Evolutionary conservation across 805 yeast species (phyloP).

Genomic region (Nakazawaea ishiwadae): DNA sequence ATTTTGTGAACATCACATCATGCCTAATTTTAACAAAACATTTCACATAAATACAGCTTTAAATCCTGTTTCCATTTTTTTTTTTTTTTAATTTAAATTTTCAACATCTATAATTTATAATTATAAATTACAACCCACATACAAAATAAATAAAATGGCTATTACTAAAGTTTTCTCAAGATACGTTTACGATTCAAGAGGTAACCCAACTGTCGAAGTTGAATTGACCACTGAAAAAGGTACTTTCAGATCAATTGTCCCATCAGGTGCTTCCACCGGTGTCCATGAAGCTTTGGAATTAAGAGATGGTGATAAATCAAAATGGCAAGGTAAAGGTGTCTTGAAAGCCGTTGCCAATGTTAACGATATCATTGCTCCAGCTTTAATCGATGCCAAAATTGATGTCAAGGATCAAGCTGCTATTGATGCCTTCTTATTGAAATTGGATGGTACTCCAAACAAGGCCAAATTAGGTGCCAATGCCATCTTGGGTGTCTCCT

Average conservation of each 20-base stretch:
- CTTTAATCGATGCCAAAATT: conserved; percentile 71
- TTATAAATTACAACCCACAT: neutral
- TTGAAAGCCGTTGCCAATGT: conserved; percentile 95
- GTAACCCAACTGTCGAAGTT: conserved; percentile 99
- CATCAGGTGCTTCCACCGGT: conserved; percentile 99
- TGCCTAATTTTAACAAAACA: no score
- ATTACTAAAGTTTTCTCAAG: conserved; percentile 87
- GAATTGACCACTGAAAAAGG: conserved; percentile 92
- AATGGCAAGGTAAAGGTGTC: conserved; percentile 99
- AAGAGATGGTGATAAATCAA: conserved; percentile 96
- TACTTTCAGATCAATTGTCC: conserved; percentile 93
- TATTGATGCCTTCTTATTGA: conserved; percentile 78
- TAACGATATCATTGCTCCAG: conserved; percentile 93
- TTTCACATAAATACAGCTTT: no score
- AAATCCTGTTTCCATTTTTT: no score
- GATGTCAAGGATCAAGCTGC: conserved; percentile 85
- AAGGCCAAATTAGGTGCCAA: conserved; percentile 97
- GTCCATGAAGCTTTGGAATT: conserved; percentile 97
- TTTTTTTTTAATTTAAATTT: no score
- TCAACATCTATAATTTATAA: neutral
- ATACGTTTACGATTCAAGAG: conserved; percentile 98
- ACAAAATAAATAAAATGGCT: conserved; percentile 71
- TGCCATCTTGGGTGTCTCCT: conserved; percentile 96
- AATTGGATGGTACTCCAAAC: conserved; percentile 96
- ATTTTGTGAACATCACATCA: no score